Conservation (phyloP, 2,329 filamentous ascomycete species). For the Boeremia lycopersici region DNA sequence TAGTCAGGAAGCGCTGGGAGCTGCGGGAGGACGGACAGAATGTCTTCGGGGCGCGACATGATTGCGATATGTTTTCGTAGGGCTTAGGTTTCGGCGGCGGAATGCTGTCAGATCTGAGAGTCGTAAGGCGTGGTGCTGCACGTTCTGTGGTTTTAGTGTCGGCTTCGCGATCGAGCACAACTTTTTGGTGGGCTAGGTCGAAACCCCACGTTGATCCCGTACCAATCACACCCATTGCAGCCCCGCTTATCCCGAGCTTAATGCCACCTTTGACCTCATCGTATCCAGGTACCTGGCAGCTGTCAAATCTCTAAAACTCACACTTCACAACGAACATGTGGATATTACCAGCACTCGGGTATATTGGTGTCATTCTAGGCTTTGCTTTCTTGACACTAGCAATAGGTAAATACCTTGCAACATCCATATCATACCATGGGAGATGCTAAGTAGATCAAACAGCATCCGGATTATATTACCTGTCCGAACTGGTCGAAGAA, state of each 20-base stretch:
- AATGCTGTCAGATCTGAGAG: too few species aligned
- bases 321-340: constrained; percentile 68
- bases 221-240: constrained; percentile 4
- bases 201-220: constrained; percentile 25
- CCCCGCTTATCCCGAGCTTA: constrained; percentile 17
- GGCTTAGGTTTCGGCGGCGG: background rate
- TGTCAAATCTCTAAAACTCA: background rate
- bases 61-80: constrained; percentile 45
- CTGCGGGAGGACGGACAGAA: constrained; percentile 65
- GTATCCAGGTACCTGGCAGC: constrained; percentile 16
- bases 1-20: constrained; percentile 15
- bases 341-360: constrained; percentile 92
- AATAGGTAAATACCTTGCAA: constrained; percentile 66
- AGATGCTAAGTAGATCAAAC: constrained; percentile 10
- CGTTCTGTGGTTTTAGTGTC: background rate
- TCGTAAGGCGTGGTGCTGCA: background rate
- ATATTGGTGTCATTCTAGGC: constrained; percentile 82
- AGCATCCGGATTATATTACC: constrained; percentile 98
- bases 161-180: constrained; percentile 14
- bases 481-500: constrained; percentile 97
- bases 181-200: constrained; percentile 29
- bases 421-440: background rate
- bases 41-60: constrained; percentile 98
- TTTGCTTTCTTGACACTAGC: constrained; percentile 94
- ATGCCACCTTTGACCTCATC: constrained; percentile 39